Conservation (phyloP, 192 early-diverging fungal species). For the Powellomyces hirtus region DNA sequence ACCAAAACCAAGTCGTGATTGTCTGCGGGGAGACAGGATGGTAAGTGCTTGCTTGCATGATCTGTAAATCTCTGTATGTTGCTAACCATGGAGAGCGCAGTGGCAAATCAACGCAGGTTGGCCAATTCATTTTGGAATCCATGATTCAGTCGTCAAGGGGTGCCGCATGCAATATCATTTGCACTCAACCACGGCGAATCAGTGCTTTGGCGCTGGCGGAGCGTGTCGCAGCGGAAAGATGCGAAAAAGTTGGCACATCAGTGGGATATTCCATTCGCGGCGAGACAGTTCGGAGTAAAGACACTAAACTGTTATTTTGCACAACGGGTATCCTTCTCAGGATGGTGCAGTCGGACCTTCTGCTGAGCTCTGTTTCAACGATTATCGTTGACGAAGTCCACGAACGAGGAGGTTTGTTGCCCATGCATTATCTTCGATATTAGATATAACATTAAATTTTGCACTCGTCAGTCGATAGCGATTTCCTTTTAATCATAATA, state of each 20-base stretch:
- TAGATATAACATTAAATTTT: no score
- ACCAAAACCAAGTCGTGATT: slow-evolving; percentile 59
- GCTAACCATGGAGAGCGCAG: slow-evolving; percentile 21
- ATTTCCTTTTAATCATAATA: slow-evolving; percentile 74
- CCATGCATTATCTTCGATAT: neutral
- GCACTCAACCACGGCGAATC: slow-evolving; percentile 66
- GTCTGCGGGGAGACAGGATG: slow-evolving; percentile 84
- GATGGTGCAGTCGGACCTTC: slow-evolving; percentile 63
- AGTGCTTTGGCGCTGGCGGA: slow-evolving; percentile 77
- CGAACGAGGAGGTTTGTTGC: slow-evolving; percentile 43
- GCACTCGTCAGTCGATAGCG: slow-evolving; percentile 35
- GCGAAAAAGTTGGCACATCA: slow-evolving; percentile 42
- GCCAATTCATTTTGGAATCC: slow-evolving; percentile 77
- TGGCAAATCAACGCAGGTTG: slow-evolving; percentile 52
- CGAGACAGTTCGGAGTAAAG: slow-evolving; percentile 43
- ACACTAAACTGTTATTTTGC: slow-evolving; percentile 46
- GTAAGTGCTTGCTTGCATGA: slow-evolving; percentile 1
- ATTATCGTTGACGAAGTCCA: slow-evolving; percentile 83
- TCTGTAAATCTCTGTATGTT: no score
- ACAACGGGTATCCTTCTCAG: slow-evolving; percentile 72
- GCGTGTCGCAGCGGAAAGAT: slow-evolving; percentile 35
- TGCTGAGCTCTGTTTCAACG: slow-evolving; percentile 57
- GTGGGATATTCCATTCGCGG: slow-evolving; percentile 79
- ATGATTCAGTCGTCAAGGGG: slow-evolving; percentile 42
- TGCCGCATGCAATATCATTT: slow-evolving; percentile 56